Base-by-base conservation (phyloP, 306 rosid genomes). In the Citrullus mucosospermus region DNA sequence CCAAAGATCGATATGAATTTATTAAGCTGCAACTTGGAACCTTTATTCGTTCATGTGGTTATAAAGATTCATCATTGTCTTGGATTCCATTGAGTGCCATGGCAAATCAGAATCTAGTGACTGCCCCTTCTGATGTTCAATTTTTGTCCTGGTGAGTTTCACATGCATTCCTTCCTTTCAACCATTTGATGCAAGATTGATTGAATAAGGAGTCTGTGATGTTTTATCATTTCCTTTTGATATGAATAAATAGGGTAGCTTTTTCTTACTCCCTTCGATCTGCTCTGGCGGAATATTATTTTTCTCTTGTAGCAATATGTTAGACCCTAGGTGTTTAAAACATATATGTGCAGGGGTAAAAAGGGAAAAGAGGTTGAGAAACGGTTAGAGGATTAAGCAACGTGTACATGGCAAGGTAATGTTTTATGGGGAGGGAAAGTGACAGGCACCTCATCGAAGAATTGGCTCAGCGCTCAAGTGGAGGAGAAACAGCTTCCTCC, bases 71-170 rank as follows among this genome's bases (percentile, higher is more conserved):
- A 77, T 89, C 81, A 39, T 38, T 92, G 58, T 84, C 86, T 80
- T 95, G 97, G 97, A 85, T 95, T 83, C 99, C 99, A 41, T 51
- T 91, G 83, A 95, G 97, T 85, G 97, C 85, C 78, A 88, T 91
- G 89, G 96, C 87, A 82, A 95, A 95, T 90, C 99, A 95, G 83
- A 95, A 95, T 91, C 85, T 95, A 90, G 92, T 88, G 48, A 85
- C 88, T 39, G 85, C 92, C 84, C 96, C 99, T 77, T 92, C 97
- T 83, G 89, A 95, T 51, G 78, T 62, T 75, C 81, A 70, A 73
- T 80, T 95, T 44, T 85, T 72, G 51, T 89, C 88, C 85, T 95
- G 99, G 99, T 95, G 84, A 82, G 92, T 81, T 77, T 62, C 76
- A 36, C 50, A 55, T 32, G 36, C 44, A 5, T 36, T 76, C 20